A percentile compares a stretch with the other conserved stretches of the same genome.
Conservation (phyloP, 148 eudicot species). For the Pharnaceum exiguum region DNA sequence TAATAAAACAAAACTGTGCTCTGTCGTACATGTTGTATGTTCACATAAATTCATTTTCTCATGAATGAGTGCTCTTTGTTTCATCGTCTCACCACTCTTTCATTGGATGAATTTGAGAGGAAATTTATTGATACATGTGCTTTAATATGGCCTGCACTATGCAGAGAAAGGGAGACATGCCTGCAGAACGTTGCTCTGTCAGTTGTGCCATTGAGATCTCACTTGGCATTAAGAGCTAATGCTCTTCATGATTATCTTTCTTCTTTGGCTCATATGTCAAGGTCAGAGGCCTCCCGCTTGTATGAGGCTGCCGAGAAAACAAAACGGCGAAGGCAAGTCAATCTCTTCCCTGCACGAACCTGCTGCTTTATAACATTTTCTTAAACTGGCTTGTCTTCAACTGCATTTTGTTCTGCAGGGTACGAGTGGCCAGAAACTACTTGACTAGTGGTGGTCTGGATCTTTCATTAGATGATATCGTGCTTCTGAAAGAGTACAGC, state of each 20-base stretch:
- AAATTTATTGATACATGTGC: not conserved
- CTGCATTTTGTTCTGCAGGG: conserved; percentile 34
- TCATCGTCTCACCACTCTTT: not conserved
- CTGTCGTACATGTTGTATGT: not conserved
- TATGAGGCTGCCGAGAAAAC: conserved; percentile 41
- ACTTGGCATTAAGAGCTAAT: conserved; percentile 44
- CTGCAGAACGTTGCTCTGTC: conserved; percentile 48
- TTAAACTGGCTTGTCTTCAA: not conserved
- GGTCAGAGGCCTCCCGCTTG: conserved; percentile 60
- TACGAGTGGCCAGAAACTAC: conserved; percentile 55
- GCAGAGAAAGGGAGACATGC: conserved; percentile 49
- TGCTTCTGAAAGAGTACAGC: conserved; percentile 40
- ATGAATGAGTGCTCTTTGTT: not conserved
- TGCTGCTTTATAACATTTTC: not conserved
- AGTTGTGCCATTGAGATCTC: conserved; percentile 55
- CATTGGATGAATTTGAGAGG: not conserved
- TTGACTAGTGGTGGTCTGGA: conserved; percentile 51
- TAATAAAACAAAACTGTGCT: not conserved
- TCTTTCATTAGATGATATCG: conserved; percentile 58
- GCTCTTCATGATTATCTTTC: conserved; percentile 62
- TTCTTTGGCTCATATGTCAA: conserved; percentile 73
- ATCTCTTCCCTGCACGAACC: not conserved
- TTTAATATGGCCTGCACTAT: conserved; percentile 10
- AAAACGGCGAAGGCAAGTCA: conserved; percentile 53
- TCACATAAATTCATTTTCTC: not conserved